Evolutionary conservation across 1,284 basidiomycete genomes (phyloP).

Genomic region (Cystobasidiaceae sp.): DNA sequence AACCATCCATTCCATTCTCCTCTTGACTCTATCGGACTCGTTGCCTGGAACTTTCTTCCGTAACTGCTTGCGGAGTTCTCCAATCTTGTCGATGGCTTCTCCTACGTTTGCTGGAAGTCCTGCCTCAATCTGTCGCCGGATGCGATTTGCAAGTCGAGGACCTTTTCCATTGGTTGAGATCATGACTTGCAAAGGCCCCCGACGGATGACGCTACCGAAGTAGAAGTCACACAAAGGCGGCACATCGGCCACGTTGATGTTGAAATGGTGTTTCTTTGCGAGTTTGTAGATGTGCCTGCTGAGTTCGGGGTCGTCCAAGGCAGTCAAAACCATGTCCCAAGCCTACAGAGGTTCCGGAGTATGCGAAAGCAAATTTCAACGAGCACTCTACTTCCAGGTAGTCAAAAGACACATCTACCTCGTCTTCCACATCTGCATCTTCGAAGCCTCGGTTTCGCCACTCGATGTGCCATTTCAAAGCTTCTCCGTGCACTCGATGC

Average conservation of each 20-base stretch:
- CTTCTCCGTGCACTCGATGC: conserved; percentile 41
- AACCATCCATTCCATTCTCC: conserved; percentile 94
- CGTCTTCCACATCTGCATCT: conserved; percentile 50
- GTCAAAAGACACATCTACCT: conserved; percentile 39
- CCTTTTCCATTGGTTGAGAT: conserved; percentile 92
- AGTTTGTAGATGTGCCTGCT: conserved; percentile 59
- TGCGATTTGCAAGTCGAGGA: conserved; percentile 80
- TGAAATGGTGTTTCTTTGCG: conserved; percentile 65
- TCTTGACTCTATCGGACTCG: conserved; percentile 64
- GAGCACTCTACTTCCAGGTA: background rate
- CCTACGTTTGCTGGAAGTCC: conserved; percentile 69
- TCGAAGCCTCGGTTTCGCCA: conserved; percentile 65
- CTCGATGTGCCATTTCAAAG: conserved; percentile 54
- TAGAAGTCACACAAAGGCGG: conserved; percentile 93
- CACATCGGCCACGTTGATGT: conserved; percentile 94
- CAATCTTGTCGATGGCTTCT: conserved; percentile 74
- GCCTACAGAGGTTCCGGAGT: conserved; percentile 26
- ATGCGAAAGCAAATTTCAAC: too few species aligned
- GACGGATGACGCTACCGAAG: conserved; percentile 88
- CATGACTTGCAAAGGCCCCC: conserved; percentile 89
- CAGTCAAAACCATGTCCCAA: conserved; percentile 88
- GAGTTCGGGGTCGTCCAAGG: conserved; percentile 75
- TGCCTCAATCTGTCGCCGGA: conserved; percentile 65
- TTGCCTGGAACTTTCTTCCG: conserved; percentile 65
- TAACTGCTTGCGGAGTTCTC: conserved; percentile 61